Conservation (phyloP, 2,329 filamentous ascomycete species). For the Aspergillus bombycis region DNA sequence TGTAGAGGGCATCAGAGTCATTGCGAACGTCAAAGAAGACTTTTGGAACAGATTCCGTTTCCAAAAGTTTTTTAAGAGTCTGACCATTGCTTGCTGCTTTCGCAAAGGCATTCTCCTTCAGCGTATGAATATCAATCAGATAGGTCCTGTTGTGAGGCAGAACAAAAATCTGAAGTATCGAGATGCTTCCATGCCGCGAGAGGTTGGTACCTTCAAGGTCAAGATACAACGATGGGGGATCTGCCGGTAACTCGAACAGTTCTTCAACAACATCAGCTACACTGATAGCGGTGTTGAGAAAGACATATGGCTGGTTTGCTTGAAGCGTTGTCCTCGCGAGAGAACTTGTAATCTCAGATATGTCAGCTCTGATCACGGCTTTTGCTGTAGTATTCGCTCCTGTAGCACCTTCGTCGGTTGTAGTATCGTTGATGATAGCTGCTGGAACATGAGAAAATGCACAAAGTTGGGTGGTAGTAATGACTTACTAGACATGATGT, state of each 20-base stretch:
- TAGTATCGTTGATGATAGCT: neutral
- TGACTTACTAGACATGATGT: no score
- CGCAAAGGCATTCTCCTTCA: conserved; percentile 45
- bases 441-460: neutral
- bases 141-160: conserved; percentile 35
- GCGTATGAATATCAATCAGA: conserved; percentile 50
- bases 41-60: conserved; percentile 50
- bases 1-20: conserved; percentile 60
- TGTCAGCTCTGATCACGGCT: neutral
- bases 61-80: conserved; percentile 48
- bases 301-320: neutral
- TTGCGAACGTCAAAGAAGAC: conserved; percentile 63
- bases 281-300: neutral
- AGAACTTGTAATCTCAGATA: neutral
- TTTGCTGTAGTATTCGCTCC: neutral
- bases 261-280: neutral
- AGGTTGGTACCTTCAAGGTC: conserved; percentile 55
- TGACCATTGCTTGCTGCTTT: conserved; percentile 27
- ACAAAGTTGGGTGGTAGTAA: neutral
- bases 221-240: conserved; percentile 48
- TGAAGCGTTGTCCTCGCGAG: neutral
- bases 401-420: neutral
- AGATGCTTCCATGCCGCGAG: conserved; percentile 47
- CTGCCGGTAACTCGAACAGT: neutral
- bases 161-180: conserved; percentile 49